phyloP scores from a whole-genome alignment of 257 asterid species.

The Fraxinus anomala region DNA sequence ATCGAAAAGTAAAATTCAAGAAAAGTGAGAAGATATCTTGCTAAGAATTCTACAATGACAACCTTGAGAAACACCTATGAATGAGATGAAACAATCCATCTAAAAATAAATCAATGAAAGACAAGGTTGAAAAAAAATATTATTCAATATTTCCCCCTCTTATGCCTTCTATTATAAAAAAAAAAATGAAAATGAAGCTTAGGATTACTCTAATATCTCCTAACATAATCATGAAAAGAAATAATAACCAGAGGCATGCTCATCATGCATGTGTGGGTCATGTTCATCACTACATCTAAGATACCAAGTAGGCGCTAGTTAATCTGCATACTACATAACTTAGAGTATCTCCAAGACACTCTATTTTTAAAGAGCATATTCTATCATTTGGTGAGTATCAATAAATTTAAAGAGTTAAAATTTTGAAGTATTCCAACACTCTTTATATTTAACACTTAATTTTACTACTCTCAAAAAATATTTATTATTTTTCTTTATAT shows the following conservation, averaged over 20 bases:
- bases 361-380: too few relatives aligned
- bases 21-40: neutral
- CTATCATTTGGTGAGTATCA: too few relatives aligned
- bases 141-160: neutral
- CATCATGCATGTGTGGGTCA: neutral
- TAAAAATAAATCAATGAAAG: neutral
- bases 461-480: too few relatives aligned
- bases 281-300: neutral
- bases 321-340: neutral
- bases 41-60: neutral
- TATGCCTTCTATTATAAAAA: neutral
- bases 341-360: too few relatives aligned
- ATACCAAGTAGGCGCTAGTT: neutral
- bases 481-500: too few relatives aligned
- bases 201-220: neutral
- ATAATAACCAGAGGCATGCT: neutral
- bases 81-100: too few relatives aligned
- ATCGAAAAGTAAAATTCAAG: neutral
- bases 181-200: neutral
- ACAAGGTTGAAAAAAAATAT: neutral
- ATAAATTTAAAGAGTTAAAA: too few relatives aligned
- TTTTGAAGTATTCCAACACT: too few relatives aligned
- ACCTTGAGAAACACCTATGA: neutral
- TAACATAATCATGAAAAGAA: neutral
- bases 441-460: too few relatives aligned